Evolutionary conservation across 2,329 filamentous ascomycete genomes (phyloP).

Genomic region (Colletotrichum lini): DNA sequence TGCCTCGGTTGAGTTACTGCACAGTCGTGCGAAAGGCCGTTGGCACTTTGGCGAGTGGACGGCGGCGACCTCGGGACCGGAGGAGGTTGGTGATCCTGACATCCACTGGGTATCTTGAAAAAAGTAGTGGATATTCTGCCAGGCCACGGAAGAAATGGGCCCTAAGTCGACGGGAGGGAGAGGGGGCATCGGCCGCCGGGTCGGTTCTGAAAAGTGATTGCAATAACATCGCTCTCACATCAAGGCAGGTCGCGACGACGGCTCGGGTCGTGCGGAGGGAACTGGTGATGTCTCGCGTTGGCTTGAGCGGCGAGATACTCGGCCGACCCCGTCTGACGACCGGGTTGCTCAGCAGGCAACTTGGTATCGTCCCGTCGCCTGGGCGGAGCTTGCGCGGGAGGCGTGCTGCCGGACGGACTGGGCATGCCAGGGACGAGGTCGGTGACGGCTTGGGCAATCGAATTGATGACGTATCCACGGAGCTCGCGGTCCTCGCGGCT

Average conservation of each 20-base stretch:
- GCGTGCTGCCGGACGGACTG: conserved; percentile 46
- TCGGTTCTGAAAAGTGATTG: background rate
- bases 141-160: conserved; percentile 31
- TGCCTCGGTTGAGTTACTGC: conserved; percentile 27
- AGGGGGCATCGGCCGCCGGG: background rate
- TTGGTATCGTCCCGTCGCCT: conserved; percentile 68
- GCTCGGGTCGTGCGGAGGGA: conserved; percentile 61
- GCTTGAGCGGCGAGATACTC: conserved; percentile 64
- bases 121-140: conserved; percentile 39
- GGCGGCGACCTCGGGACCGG: conserved; percentile 33
- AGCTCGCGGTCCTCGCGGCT: conserved; percentile 82
- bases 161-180: conserved; percentile 19
- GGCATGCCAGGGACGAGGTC: conserved; percentile 71
- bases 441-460: conserved; percentile 81
- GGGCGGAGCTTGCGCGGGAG: conserved; percentile 46
- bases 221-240: conserved; percentile 38
- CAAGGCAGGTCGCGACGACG: conserved; percentile 56
- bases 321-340: conserved; percentile 63
- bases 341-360: conserved; percentile 72
- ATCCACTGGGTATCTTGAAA: conserved; percentile 42
- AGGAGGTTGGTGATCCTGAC: conserved; percentile 13
- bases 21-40: conserved; percentile 30
- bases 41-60: conserved; percentile 16
- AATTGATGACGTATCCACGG: conserved; percentile 79
- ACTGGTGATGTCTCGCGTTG: conserved; percentile 57